Evolutionary conservation across 75 land plant genomes (phyloP).

Genomic region (Pinus taeda): DNA sequence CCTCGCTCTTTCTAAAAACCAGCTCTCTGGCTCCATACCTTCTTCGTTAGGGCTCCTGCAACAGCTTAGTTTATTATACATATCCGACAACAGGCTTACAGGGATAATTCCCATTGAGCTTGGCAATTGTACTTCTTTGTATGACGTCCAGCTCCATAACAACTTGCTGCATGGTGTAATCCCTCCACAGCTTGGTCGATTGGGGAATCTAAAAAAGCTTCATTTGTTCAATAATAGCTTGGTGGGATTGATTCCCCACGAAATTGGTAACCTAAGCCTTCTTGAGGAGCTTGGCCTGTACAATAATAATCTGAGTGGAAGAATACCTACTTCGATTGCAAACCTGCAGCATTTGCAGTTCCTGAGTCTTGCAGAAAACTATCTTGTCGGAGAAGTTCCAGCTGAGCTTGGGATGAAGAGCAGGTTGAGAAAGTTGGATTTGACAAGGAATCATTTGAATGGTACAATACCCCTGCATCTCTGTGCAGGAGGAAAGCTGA

Average conservation of each 20-base stretch:
- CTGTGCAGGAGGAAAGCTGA: slow-evolving; percentile 23
- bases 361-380: slow-evolving; percentile 30
- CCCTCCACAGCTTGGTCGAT: slow-evolving; percentile 20
- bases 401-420: slow-evolving; percentile 25
- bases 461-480: slow-evolving; percentile 48
- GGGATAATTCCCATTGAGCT: slow-evolving; percentile 29
- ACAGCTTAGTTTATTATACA: slow-evolving; percentile 12
- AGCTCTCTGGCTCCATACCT: slow-evolving; percentile 30
- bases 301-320: slow-evolving; percentile 42
- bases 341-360: slow-evolving; percentile 18
- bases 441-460: slow-evolving; percentile 38
- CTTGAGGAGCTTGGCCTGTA: slow-evolving; percentile 33
- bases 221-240: slow-evolving; percentile 10
- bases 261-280: slow-evolving; percentile 17
- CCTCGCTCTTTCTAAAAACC: slow-evolving; percentile 9
- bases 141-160: slow-evolving; percentile 13
- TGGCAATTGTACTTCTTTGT: slow-evolving; percentile 21
- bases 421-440: slow-evolving; percentile 22
- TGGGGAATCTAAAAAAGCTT: slow-evolving; percentile 5
- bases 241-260: slow-evolving; percentile 16
- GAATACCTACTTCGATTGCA: slow-evolving; percentile 36
- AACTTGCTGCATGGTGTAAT: slow-evolving; percentile 25
- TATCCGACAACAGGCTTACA: slow-evolving; percentile 17
- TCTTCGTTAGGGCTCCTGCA: slow-evolving; percentile 22
- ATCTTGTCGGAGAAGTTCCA: slow-evolving; percentile 37